Evolutionary conservation across 1,139 yeast species (phyloP).

Genomic region (Geotrichum bryndzae): DNA sequence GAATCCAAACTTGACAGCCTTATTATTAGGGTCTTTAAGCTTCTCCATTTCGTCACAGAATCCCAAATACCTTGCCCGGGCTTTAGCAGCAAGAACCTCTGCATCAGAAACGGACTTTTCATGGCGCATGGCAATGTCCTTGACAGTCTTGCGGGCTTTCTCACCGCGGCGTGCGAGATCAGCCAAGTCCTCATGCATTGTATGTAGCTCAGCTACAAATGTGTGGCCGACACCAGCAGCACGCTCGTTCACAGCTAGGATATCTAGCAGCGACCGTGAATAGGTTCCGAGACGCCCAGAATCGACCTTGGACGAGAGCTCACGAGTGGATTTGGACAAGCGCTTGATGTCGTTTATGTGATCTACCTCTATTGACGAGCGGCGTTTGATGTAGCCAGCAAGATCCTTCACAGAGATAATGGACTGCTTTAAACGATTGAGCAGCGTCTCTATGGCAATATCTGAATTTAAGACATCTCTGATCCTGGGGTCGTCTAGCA

Average conservation of each 20-base stretch:
- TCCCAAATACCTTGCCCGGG: constrained; percentile 71
- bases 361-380: constrained; percentile 73
- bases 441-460: constrained; percentile 52
- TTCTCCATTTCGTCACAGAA: constrained; percentile 84
- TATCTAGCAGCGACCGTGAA: constrained; percentile 55
- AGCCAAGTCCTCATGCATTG: constrained; percentile 80
- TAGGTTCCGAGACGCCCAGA: constrained; percentile 62
- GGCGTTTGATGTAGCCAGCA: constrained; percentile 68
- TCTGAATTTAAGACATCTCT: constrained; percentile 51
- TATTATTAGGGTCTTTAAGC: constrained; percentile 74
- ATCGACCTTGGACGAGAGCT: constrained; percentile 44
- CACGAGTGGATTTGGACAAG: constrained; percentile 51
- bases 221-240: constrained; percentile 65
- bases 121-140: constrained; percentile 73
- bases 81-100: constrained; percentile 79
- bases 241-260: constrained; percentile 73
- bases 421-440: constrained; percentile 71
- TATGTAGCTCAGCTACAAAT: constrained; percentile 70
- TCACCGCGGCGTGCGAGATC: constrained; percentile 66
- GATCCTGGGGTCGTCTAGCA: constrained; percentile 46
- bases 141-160: constrained; percentile 63
- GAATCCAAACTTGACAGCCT: constrained; percentile 47
- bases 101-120: constrained; percentile 84
- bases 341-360: constrained; percentile 69
- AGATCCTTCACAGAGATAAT: constrained; percentile 80